Percentiles rank a stretch among this genome's conserved stretches.
These are phyloP conservation scores for Lactifluus echinatus DNA, from an alignment of 768 basidiomycete genomes.

Conservation along the genomic window DNA sequence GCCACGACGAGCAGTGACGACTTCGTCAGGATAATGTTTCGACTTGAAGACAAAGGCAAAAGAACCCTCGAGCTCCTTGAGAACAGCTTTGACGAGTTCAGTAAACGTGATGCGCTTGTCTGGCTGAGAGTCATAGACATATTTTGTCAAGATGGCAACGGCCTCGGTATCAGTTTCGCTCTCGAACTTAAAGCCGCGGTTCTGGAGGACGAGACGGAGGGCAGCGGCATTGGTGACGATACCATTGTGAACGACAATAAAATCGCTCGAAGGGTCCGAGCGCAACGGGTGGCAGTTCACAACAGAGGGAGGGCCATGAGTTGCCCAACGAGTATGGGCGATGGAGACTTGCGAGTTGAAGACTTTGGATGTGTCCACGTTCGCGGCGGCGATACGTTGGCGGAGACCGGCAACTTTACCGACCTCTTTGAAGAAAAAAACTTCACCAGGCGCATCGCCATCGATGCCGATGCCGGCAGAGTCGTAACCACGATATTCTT, in stretches of 20 bases:
- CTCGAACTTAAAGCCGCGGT: constrained; percentile 89
- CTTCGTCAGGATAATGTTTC: constrained; percentile 87
- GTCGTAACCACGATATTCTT: constrained; percentile 98
- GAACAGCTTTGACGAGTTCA: constrained; percentile 84
- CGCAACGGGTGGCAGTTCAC: constrained; percentile 94
- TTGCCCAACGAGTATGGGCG: constrained; percentile 99
- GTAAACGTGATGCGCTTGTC: constrained; percentile 84
- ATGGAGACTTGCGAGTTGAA: constrained; percentile 88
- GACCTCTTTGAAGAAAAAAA: constrained; percentile 92
- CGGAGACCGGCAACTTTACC: constrained; percentile 93
- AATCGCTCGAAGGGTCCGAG: constrained; percentile 72
- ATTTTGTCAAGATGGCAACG: constrained; percentile 92
- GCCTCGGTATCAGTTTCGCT: constrained; percentile 98
- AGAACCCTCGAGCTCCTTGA: constrained; percentile 97
- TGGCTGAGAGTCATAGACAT: constrained; percentile 89
- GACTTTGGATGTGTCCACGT: constrained; percentile 64
- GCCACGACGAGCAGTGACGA: constrained; percentile 93
- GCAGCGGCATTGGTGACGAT: constrained; percentile 93
- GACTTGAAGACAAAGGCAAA: constrained; percentile 99
- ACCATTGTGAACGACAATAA: constrained; percentile 95
- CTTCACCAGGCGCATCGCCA: constrained; percentile 72
- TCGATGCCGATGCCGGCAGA: constrained; percentile 88
- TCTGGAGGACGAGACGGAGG: constrained; percentile 86
- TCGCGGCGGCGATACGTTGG: constrained; percentile 72
- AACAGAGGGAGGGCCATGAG: constrained; percentile 84